Evolutionary conservation across 192 early-diverging fungal species (phyloP).

Genomic region (Nowakowskiella sp.): DNA sequence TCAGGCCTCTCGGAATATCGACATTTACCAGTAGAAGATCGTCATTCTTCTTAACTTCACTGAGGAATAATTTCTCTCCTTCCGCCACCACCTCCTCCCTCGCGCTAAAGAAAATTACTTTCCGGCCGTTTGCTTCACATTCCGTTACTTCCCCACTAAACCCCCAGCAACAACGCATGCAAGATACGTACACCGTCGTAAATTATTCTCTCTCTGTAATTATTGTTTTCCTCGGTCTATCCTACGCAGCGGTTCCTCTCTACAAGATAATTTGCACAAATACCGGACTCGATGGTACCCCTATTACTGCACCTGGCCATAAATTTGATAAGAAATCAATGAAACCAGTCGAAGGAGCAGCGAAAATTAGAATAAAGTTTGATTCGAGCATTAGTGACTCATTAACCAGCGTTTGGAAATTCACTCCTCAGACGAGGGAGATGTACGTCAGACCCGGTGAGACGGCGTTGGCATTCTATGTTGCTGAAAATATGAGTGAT

Average conservation of each 20-base stretch:
- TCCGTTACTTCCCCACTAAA: no score
- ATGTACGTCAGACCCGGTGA: constrained; percentile 91
- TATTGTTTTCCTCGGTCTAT: constrained; percentile 72
- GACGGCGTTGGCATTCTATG: constrained; percentile 94
- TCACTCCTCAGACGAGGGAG: constrained; percentile 78
- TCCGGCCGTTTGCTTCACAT: no score
- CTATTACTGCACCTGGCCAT: constrained; percentile 48
- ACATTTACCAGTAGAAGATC: no score
- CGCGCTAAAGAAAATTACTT: no score
- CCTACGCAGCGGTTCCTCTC: constrained; percentile 90
- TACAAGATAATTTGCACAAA: constrained; percentile 90
- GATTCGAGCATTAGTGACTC: constrained; percentile 61
- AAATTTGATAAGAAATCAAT: constrained; percentile 61
- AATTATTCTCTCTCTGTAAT: constrained; percentile 78
- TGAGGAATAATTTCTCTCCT: no score
- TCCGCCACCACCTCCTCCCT: no score
- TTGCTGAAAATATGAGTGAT: constrained; percentile 75
- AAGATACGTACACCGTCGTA: constrained; percentile 27
- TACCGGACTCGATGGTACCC: constrained; percentile 90
- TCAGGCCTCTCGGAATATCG: no score
- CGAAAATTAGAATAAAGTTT: constrained; percentile 54
- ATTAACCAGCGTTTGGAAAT: constrained; percentile 82
- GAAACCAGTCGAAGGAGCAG: constrained; percentile 47
- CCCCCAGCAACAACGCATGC: constrained; percentile 11
- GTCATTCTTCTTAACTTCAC: no score